Base-by-base conservation (phyloP, 306 rosid genomes). In the Glycyrrhiza uralensis region DNA sequence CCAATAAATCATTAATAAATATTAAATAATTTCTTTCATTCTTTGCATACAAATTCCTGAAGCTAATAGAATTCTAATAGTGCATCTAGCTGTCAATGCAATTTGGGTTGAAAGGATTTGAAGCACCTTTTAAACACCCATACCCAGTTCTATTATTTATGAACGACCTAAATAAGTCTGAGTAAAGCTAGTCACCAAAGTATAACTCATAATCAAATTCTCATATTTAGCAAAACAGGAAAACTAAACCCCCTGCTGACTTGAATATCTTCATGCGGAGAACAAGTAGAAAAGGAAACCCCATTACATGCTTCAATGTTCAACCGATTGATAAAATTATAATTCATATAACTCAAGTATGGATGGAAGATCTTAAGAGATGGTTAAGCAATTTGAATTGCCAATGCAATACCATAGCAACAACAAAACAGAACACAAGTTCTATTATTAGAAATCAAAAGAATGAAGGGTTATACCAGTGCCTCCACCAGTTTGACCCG, bases 401-500 rank as follows among this genome's bases (percentile, higher is more conserved):
- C 29, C 61, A 74, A 14, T 7, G 54, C 73, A 68, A 68, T 42
- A 65, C 18, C 44, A 67, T 9, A 45, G 7, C 26, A 52, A 32
- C 52, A 74, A 29, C 29, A 69, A 33, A 52, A 14, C 14, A 39
- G n/a, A 20, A 35, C 26, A 66, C 18, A 51, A 29, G 39, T 36
- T 76, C 17, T 60, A 20, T 29, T 1, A 46, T 67, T 71, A 69
- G 19, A 74, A 79, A 75, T 2, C 42, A 19, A 52, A 26, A 54
- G 12, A 56, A 70, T 18, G n/a, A n/a, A n/a, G n/a, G n/a, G n/a
- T n/a, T n/a, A n/a, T 71, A 69, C 83, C 83, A 49, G 78, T 28
- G 69, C 77, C 82, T 56, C 71, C 77, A 60, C 78, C 86, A 10
- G 80, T 74, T 82, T 78, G 86, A 62, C 80, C 86, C 6, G 83